These are phyloP conservation scores for Globisporangium mamillatum DNA, from an alignment of 352 stramenopile genomes.

Conservation along the genomic window DNA sequence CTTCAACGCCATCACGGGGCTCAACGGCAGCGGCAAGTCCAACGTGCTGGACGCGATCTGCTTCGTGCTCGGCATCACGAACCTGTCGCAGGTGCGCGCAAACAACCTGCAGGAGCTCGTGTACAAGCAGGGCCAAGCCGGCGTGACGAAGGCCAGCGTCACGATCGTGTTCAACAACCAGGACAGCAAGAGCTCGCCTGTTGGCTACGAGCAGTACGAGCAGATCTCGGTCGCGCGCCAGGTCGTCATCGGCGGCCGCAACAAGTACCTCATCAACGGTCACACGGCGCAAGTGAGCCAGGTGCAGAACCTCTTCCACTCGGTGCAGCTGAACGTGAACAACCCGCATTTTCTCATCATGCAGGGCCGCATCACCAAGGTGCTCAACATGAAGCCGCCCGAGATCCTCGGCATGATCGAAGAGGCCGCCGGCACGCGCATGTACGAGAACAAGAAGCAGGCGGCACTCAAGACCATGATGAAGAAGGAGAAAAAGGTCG, in stretches of 20 bases:
- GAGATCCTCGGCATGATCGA: slow-evolving; percentile 99
- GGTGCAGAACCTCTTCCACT: slow-evolving; percentile 99
- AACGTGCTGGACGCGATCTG: slow-evolving; percentile 99
- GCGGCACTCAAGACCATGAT: slow-evolving; percentile 98
- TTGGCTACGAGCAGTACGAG: slow-evolving; percentile 97
- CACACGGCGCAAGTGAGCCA: slow-evolving; percentile 96
- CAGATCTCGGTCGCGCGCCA: slow-evolving; percentile 99
- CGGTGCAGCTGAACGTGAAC: slow-evolving; percentile 99
- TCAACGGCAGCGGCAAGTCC: slow-evolving; percentile 99
- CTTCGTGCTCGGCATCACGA: slow-evolving; percentile 99
- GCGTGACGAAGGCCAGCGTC: slow-evolving; percentile 98
- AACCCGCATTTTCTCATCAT: slow-evolving; percentile 99
- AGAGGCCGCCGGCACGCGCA: slow-evolving; percentile 98
- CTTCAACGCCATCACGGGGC: slow-evolving; percentile 99
- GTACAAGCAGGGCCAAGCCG: slow-evolving; percentile 99
- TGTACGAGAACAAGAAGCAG: slow-evolving; percentile 99
- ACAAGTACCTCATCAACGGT: slow-evolving; percentile 99
- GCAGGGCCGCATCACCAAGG: slow-evolving; percentile 98
- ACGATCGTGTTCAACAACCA: slow-evolving; percentile 99
- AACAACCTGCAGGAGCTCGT: slow-evolving; percentile 99
- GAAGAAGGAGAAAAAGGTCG: slow-evolving; percentile 99
- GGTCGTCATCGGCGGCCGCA: slow-evolving; percentile 98
- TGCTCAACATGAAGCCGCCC: slow-evolving; percentile 99
- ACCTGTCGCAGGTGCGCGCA: slow-evolving; percentile 97
- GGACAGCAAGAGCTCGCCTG: slow-evolving; percentile 88